These are phyloP conservation scores for Byssothecium circinans DNA, from an alignment of 2,329 filamentous ascomycete genomes.

Conservation along the genomic window DNA sequence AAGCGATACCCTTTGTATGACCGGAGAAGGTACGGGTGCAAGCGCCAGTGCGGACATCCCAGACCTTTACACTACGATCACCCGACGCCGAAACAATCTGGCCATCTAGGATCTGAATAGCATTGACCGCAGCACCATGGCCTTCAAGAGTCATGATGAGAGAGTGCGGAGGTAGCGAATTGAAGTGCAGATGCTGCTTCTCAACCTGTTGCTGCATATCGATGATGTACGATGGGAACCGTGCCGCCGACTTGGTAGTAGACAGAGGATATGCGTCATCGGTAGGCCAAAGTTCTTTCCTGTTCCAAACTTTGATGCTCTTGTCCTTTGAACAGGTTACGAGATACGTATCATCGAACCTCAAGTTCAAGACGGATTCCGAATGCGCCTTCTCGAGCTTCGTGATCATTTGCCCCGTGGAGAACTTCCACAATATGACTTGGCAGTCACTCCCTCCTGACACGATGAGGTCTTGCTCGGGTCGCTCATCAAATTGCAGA, in stretches of 20 bases:
- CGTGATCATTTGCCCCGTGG: slow-evolving; percentile 80
- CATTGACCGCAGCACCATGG: slow-evolving; percentile 90
- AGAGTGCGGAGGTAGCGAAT: slow-evolving; percentile 67
- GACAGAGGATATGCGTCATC: slow-evolving; percentile 44
- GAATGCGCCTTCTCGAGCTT: slow-evolving; percentile 75
- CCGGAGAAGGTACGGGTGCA: slow-evolving; percentile 79
- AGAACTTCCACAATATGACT: slow-evolving; percentile 91
- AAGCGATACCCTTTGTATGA: slow-evolving; percentile 94
- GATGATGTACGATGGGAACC: slow-evolving; percentile 58
- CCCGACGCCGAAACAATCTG: slow-evolving; percentile 94
- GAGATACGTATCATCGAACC: slow-evolving; percentile 87
- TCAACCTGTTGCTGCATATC: slow-evolving; percentile 49
- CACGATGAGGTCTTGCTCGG: slow-evolving; percentile 87
- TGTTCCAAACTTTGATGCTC: slow-evolving; percentile 94
- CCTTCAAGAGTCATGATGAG: slow-evolving; percentile 80
- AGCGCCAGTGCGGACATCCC: slow-evolving; percentile 80
- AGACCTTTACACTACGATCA: slow-evolving; percentile 90
- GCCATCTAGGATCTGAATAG: slow-evolving; percentile 82
- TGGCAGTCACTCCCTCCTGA: slow-evolving; percentile 92
- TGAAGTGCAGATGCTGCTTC: slow-evolving; percentile 47
- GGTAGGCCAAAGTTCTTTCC: slow-evolving; percentile 52
- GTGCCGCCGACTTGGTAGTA: slow-evolving; percentile 47
- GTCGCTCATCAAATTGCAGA: slow-evolving; percentile 88
- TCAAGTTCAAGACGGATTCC: slow-evolving; percentile 90
- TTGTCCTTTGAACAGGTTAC: slow-evolving; percentile 98